phyloP scores from a whole-genome alignment of 257 asterid genomes.

The Leonotis leonurus region DNA sequence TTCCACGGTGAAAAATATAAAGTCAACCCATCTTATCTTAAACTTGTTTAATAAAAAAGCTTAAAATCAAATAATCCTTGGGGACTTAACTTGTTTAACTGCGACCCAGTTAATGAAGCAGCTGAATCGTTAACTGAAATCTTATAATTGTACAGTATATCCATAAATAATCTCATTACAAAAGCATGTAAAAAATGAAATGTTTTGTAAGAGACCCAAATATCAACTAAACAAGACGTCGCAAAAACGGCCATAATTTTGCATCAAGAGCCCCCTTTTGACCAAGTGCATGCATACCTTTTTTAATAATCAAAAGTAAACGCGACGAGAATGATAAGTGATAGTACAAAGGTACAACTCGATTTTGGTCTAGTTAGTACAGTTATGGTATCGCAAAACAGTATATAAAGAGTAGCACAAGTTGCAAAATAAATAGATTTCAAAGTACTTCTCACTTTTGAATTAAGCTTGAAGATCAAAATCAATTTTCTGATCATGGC shows the following conservation, averaged over 20 bases:
- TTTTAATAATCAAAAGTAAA: background rate
- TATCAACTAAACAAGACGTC: background rate
- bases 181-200: background rate
- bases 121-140: no score
- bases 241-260: background rate
- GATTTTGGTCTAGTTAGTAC: slow-evolving; percentile 13
- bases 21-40: background rate
- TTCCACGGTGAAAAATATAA: background rate
- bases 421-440: slow-evolving; percentile 5
- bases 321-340: slow-evolving; percentile 4
- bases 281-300: background rate
- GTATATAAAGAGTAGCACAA: background rate
- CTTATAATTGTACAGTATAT: no score
- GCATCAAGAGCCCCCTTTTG: slow-evolving; percentile 1
- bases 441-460: background rate
- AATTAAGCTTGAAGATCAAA: background rate
- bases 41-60: background rate
- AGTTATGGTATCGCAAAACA: background rate
- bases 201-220: background rate
- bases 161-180: background rate
- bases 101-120: no score
- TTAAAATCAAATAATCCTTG: background rate
- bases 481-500: slow-evolving; percentile 15
- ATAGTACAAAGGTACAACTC: slow-evolving; percentile 30
- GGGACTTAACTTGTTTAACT: no score